phyloP scores from a whole-genome alignment of 2,329 filamentous ascomycete genomes.

The Trichoderma guizhouense region DNA sequence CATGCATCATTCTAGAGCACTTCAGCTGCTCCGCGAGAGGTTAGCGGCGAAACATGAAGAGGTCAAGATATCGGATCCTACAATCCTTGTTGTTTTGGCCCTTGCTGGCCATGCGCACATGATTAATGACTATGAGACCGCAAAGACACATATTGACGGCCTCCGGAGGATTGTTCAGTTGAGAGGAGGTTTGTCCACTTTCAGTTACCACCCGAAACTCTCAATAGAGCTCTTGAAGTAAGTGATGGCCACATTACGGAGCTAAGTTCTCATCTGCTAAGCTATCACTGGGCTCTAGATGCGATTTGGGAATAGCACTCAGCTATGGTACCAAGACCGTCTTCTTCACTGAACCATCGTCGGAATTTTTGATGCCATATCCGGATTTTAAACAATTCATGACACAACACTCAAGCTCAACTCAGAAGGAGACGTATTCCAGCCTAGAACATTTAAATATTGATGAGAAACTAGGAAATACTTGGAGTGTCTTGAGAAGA shows the following conservation, averaged over 20 bases:
- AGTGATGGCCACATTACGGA: not conserved
- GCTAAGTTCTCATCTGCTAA: not conserved
- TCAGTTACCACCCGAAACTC: not conserved
- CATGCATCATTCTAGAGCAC: not conserved
- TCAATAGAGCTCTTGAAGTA: not conserved
- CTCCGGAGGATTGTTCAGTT: not conserved
- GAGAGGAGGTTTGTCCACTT: not conserved
- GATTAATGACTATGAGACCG: not conserved
- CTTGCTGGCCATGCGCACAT: not conserved
- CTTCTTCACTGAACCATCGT: not conserved
- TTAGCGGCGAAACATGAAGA: not conserved
- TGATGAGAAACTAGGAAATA: not conserved
- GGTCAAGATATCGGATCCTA: not conserved
- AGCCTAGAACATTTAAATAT: not conserved
- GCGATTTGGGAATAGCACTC: not conserved
- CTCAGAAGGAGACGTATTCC: not conserved
- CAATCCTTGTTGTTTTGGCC: not conserved
- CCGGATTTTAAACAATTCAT: not conserved
- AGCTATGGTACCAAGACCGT: not conserved
- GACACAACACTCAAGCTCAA: not conserved
- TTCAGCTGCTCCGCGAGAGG: not conserved
- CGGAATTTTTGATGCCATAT: not conserved
- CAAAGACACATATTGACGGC: not conserved
- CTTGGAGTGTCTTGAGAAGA: not conserved
- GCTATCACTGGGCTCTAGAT: not conserved